A percentile compares a stretch with the other conserved stretches of the same genome.
These are phyloP conservation scores for Epichloe sp. DNA, from an alignment of 2,329 filamentous ascomycete genomes.

Conservation along the genomic window DNA sequence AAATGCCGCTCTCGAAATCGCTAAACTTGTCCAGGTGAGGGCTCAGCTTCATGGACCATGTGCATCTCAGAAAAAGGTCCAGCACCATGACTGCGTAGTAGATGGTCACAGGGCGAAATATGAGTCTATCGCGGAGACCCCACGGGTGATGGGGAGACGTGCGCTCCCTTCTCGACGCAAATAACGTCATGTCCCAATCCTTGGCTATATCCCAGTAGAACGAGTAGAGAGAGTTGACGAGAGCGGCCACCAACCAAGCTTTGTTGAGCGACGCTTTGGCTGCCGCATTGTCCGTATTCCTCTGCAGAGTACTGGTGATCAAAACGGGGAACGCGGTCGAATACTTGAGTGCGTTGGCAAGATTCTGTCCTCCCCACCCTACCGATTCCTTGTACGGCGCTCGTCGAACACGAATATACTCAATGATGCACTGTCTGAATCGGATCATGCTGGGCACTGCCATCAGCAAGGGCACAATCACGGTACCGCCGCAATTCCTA, in stretches of 20 bases:
- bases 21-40: constrained; percentile 71
- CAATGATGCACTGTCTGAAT: constrained; percentile 80
- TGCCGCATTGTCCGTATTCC: constrained; percentile 36
- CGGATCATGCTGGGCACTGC: constrained; percentile 74
- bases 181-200: constrained; percentile 89
- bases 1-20: constrained; percentile 80
- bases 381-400: constrained; percentile 39
- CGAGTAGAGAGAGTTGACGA: constrained; percentile 82
- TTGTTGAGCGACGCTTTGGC: constrained; percentile 33
- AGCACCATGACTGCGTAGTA: constrained; percentile 74
- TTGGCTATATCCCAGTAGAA: constrained; percentile 97
- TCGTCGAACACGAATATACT: constrained; percentile 60
- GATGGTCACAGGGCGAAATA: constrained; percentile 56
- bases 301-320: constrained; percentile 61
- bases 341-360: constrained; percentile 93
- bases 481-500: constrained; percentile 63
- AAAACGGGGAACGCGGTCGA: constrained; percentile 89
- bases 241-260: constrained; percentile 57
- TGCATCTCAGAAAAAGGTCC: constrained; percentile 73
- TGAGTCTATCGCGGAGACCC: constrained; percentile 61
- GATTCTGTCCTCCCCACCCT: constrained; percentile 72
- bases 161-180: constrained; percentile 46
- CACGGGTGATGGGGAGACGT: constrained; percentile 55
- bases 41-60: constrained; percentile 81
- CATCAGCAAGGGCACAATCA: constrained; percentile 75